Percentiles rank a stretch among this genome's conserved stretches.
Conservation (phyloP, 73 alveolate genomes). For the Uronychia binucleata region DNA sequence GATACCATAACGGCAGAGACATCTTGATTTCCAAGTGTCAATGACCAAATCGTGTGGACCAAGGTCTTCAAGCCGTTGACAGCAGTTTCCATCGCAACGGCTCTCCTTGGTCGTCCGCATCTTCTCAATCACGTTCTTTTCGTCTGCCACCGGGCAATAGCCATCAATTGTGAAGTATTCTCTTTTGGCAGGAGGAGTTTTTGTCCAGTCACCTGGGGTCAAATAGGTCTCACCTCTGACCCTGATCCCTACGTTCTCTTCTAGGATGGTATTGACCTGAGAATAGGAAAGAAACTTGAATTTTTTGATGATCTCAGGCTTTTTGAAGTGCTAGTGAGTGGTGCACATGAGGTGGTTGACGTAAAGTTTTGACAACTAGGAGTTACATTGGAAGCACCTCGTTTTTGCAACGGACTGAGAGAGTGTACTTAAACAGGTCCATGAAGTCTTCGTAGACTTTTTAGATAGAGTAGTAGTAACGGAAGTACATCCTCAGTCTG, state of each 20-base stretch:
- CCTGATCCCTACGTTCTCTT: not conserved
- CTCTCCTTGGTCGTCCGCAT: constrained; percentile 14
- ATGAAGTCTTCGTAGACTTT: constrained; percentile 10
- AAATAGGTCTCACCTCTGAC: not conserved
- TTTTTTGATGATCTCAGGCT: not conserved
- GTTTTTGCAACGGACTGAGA: constrained; percentile 3
- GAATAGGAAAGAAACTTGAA: not conserved
- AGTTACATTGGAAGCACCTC: not conserved
- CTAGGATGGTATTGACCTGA: constrained; percentile 3
- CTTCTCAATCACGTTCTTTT: not conserved
- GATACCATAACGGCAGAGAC: constrained; percentile 24
- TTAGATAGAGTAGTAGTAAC: constrained; percentile 3
- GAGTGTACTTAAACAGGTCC: constrained; percentile 10
- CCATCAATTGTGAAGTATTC: constrained; percentile 14
- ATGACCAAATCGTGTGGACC: constrained; percentile 5
- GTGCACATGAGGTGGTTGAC: not conserved
- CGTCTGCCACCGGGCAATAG: constrained; percentile 3
- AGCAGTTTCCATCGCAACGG: constrained; percentile 23
- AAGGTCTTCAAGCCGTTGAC: constrained; percentile 3
- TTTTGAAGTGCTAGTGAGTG: not conserved
- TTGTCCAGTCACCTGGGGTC: constrained; percentile 10
- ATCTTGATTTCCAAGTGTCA: constrained; percentile 29
- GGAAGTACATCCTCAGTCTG: constrained; percentile 1
- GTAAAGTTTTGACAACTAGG: not conserved
- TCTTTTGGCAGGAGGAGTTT: constrained; percentile 8